phyloP scores from a whole-genome alignment of 2,329 filamentous ascomycete genomes.

The Fusarium albidum region DNA sequence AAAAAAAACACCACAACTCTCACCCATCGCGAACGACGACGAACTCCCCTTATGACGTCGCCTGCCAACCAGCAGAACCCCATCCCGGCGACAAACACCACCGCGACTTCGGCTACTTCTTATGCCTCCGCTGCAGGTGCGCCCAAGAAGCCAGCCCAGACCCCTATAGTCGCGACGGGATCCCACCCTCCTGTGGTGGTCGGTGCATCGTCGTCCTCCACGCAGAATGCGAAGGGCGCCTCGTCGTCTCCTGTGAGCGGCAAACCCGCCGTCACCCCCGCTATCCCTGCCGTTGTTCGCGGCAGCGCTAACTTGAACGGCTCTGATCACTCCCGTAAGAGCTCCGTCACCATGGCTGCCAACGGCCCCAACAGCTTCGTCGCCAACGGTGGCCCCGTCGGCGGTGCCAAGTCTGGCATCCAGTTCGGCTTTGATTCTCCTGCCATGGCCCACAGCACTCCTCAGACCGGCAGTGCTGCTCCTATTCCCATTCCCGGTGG shows the following conservation, averaged over 20 bases:
- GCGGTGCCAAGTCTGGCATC: constrained; percentile 70
- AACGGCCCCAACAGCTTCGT: constrained; percentile 79
- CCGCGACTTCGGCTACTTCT: constrained; percentile 66
- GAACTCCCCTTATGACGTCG: constrained; percentile 65
- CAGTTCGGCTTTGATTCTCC: constrained; percentile 86
- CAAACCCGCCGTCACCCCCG: constrained; percentile 75
- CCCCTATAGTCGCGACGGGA: constrained; percentile 68
- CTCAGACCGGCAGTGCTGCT: constrained; percentile 63
- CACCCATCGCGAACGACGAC: constrained; percentile 42
- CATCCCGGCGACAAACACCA: constrained; percentile 65
- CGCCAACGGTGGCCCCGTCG: constrained; percentile 74
- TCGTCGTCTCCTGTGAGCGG: constrained; percentile 86
- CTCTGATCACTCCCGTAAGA: constrained; percentile 81
- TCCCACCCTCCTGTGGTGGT: constrained; percentile 63
- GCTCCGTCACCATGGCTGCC: constrained; percentile 90
- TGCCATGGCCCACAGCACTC: constrained; percentile 71
- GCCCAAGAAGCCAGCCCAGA: constrained; percentile 68
- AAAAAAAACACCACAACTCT: constrained; percentile 31
- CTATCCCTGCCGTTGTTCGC: constrained; percentile 72
- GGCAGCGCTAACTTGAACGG: constrained; percentile 75
- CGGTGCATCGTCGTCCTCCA: constrained; percentile 59
- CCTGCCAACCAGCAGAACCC: constrained; percentile 62
- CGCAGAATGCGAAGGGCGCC: constrained; percentile 68
- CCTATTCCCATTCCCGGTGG: constrained; percentile 70
- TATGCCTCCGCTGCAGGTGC: constrained; percentile 74